Evolutionary conservation across 805 yeast species (phyloP).

Genomic region (Barnettozyma sucrosica): DNA sequence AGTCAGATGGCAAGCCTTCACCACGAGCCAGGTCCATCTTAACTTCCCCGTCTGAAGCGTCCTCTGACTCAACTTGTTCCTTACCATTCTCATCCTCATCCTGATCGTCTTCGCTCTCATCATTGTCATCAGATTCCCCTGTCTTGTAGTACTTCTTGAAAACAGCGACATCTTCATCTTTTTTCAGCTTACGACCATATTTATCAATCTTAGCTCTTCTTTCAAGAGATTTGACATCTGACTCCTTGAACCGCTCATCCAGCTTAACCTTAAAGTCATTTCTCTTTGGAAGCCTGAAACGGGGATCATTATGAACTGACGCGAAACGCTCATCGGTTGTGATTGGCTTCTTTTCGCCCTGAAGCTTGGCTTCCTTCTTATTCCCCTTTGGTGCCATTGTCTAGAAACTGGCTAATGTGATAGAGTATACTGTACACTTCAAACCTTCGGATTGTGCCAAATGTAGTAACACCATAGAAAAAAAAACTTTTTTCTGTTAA

Average conservation of each 20-base stretch:
- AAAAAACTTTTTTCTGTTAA: background rate
- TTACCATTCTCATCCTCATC: slow-evolving; percentile 11
- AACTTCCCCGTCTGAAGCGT: slow-evolving; percentile 16
- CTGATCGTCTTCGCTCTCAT: slow-evolving; percentile 25
- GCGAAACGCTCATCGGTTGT: slow-evolving; percentile 73
- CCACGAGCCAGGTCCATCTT: slow-evolving; percentile 63
- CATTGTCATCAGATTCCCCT: slow-evolving; percentile 38
- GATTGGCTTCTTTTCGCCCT: slow-evolving; percentile 17
- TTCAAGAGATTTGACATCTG: slow-evolving; percentile 52
- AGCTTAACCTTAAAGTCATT: slow-evolving; percentile 68
- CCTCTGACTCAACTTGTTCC: slow-evolving; percentile 14
- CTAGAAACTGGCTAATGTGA: background rate
- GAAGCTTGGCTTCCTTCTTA: background rate
- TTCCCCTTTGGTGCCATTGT: slow-evolving; percentile 9
- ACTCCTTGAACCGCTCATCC: slow-evolving; percentile 78
- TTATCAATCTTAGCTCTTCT: slow-evolving; percentile 63
- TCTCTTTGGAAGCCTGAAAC: slow-evolving; percentile 71
- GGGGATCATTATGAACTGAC: slow-evolving; percentile 77
- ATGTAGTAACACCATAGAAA: background rate
- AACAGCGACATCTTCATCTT: slow-evolving; percentile 36
- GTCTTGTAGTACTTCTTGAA: slow-evolving; percentile 33
- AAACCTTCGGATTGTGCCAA: background rate
- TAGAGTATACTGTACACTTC: too few relatives aligned
- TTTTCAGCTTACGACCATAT: slow-evolving; percentile 71
- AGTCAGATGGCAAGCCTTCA: slow-evolving; percentile 41